Evolutionary conservation across 331 rosid genomes (phyloP).

Genomic region (Prunus yedoensis): DNA sequence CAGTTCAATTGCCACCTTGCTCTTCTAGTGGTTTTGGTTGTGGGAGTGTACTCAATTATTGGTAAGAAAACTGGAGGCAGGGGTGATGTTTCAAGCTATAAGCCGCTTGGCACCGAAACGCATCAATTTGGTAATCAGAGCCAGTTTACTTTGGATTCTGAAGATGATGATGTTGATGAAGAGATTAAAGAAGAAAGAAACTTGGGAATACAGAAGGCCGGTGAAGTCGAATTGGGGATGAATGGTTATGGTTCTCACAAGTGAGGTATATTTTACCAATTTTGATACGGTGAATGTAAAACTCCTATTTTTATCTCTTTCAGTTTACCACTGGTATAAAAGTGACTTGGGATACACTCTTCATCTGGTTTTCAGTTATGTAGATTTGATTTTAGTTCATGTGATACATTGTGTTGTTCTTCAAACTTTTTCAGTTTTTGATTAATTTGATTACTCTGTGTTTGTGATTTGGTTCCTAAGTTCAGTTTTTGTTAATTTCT

Average conservation of each 20-base stretch:
- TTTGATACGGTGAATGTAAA: conserved; percentile 11
- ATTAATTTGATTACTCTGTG: too few relatives aligned
- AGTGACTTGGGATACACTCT: conserved; percentile 14
- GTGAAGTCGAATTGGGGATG: conserved; percentile 35
- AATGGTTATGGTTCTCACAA: conserved; percentile 50
- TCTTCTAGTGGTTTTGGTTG: conserved; percentile 41
- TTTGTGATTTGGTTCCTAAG: too few relatives aligned
- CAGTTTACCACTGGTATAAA: neutral
- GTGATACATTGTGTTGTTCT: conserved; percentile 3
- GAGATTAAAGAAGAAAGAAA: conserved; percentile 36
- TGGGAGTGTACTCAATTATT: conserved; percentile 42
- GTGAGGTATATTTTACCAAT: conserved; percentile 29
- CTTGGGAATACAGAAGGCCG: conserved; percentile 32
- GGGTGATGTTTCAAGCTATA: conserved; percentile 25
- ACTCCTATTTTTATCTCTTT: neutral
- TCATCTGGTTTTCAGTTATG: conserved; percentile 15
- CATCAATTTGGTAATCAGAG: conserved; percentile 38
- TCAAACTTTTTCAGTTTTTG: neutral
- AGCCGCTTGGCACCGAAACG: conserved; percentile 57
- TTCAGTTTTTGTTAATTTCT: too few relatives aligned
- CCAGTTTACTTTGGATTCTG: conserved; percentile 77
- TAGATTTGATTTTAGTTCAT: conserved; percentile 18
- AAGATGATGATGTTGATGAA: conserved; percentile 37
- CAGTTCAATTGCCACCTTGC: conserved; percentile 96
- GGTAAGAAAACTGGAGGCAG: conserved; percentile 28